These are phyloP conservation scores for Andrographis paniculata DNA, from an alignment of 305 asterid genomes.

Conservation along the genomic window DNA sequence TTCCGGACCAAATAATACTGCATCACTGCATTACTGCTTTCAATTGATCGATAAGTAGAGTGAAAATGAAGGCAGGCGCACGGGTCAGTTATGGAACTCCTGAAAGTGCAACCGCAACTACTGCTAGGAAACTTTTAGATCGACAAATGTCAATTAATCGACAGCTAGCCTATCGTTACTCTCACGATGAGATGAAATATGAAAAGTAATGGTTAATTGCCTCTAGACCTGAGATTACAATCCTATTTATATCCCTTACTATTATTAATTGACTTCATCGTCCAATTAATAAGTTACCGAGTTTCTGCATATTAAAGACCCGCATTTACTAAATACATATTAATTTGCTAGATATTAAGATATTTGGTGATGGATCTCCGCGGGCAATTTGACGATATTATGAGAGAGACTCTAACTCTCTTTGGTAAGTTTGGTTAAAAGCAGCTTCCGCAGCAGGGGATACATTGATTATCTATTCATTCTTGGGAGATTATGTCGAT, in stretches of 20 bases:
- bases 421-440: conserved; percentile 94
- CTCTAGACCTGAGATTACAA: conserved; percentile 4
- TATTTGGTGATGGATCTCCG: conserved; percentile 99
- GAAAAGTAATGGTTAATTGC: conserved; percentile 4
- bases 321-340: no score
- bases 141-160: conserved; percentile 94
- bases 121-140: conserved; percentile 93
- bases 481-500: conserved; percentile 98
- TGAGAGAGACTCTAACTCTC: no score
- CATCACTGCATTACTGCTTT: conserved; percentile 95
- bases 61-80: conserved; percentile 97
- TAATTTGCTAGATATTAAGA: no score
- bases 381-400: conserved; percentile 98
- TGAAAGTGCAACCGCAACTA: conserved; percentile 95
- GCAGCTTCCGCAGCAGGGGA: conserved; percentile 98
- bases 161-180: conserved; percentile 58
- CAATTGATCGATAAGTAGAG: conserved; percentile 97
- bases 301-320: no score
- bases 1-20: conserved; percentile 52
- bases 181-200: not conserved
- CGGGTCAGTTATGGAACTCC: conserved; percentile 99
- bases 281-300: no score
- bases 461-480: conserved; percentile 95
- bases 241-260: no score
- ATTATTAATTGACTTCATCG: no score